Evolutionary conservation across 2,329 filamentous ascomycete species (phyloP).

Genomic region (Hypocreales sp.): DNA sequence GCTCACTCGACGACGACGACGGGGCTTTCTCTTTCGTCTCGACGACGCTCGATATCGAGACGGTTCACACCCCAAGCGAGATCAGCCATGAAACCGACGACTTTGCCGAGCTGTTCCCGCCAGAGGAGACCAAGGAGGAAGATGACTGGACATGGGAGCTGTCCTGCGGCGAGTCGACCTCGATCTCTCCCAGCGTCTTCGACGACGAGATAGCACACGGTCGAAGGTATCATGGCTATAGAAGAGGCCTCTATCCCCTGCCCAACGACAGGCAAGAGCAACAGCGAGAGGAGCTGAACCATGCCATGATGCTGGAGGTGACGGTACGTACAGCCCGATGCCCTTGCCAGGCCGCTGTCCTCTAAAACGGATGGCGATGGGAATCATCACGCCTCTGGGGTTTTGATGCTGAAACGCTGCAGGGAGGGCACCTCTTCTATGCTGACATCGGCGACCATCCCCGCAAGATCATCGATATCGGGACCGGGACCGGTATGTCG

Average conservation of each 20-base stretch:
- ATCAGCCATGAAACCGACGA: conserved; percentile 11
- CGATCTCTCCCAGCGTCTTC: conserved; percentile 16
- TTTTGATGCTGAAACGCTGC: not conserved
- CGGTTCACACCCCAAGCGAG: conserved; percentile 9
- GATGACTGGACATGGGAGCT: conserved; percentile 9
- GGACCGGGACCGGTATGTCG: conserved; percentile 29
- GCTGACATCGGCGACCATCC: conserved; percentile 23
- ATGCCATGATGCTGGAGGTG: conserved; percentile 28
- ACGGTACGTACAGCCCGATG: conserved; percentile 10
- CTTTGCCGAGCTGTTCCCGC: conserved; percentile 11
- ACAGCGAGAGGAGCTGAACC: conserved; percentile 27
- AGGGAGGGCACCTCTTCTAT: conserved; percentile 23
- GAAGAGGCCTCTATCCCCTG: conserved; percentile 26
- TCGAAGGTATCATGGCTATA: conserved; percentile 26
- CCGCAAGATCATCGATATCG: conserved; percentile 29
- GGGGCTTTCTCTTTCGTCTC: conserved; percentile 15
- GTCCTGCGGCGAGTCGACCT: conserved; percentile 15
- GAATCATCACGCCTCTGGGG: not conserved
- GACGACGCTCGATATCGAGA: conserved; percentile 10
- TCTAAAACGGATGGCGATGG: too few relatives aligned
- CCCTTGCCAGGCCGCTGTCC: too few relatives aligned
- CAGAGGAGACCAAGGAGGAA: conserved; percentile 7
- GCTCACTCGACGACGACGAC: conserved; percentile 10
- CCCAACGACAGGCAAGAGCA: conserved; percentile 31
- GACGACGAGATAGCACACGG: conserved; percentile 17